Conservation (phyloP, 441 rosid species). For the Bruguiera hainesii region DNA sequence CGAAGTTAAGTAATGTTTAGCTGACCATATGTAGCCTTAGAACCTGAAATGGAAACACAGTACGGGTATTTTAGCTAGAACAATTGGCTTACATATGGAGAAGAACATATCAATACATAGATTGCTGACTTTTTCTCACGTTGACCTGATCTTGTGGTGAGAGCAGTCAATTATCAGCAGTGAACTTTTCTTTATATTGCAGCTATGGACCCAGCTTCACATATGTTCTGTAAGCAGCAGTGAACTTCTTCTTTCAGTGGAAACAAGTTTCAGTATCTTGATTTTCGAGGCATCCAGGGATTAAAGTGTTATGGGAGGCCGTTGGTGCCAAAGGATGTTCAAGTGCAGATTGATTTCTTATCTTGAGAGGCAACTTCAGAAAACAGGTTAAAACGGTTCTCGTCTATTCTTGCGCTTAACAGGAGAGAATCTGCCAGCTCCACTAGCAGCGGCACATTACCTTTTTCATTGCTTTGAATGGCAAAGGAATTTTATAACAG, state of each 20-base stretch:
- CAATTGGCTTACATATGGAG: too few species aligned
- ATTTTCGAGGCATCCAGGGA: slow-evolving; percentile 19
- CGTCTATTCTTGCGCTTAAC: background rate
- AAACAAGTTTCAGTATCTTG: background rate
- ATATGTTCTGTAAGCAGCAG: slow-evolving; percentile 11
- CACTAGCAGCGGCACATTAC: slow-evolving; percentile 24
- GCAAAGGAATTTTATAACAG: slow-evolving; percentile 23
- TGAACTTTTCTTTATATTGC: too few species aligned
- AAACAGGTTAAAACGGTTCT: slow-evolving; percentile 10
- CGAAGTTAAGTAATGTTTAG: background rate
- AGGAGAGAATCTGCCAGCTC: slow-evolving; percentile 27
- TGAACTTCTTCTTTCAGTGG: background rate
- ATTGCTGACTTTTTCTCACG: background rate
- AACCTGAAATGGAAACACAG: slow-evolving; percentile 9
- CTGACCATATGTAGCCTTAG: slow-evolving; percentile 9
- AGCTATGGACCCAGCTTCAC: too few species aligned
- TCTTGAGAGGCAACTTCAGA: slow-evolving; percentile 10
- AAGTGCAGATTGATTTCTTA: slow-evolving; percentile 10
- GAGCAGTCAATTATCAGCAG: too few species aligned
- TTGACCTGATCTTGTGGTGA: slow-evolving; percentile 6
- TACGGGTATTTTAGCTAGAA: background rate
- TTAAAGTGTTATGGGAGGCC: background rate
- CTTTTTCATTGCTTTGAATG: slow-evolving; percentile 22
- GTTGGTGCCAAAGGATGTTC: slow-evolving; percentile 1
- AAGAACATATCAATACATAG: too few species aligned